A percentile compares a stretch with the other conserved stretches of the same genome.
Evolutionary conservation across 179 eudicot species (phyloP).

Genomic region (Beta macrorhiza): DNA sequence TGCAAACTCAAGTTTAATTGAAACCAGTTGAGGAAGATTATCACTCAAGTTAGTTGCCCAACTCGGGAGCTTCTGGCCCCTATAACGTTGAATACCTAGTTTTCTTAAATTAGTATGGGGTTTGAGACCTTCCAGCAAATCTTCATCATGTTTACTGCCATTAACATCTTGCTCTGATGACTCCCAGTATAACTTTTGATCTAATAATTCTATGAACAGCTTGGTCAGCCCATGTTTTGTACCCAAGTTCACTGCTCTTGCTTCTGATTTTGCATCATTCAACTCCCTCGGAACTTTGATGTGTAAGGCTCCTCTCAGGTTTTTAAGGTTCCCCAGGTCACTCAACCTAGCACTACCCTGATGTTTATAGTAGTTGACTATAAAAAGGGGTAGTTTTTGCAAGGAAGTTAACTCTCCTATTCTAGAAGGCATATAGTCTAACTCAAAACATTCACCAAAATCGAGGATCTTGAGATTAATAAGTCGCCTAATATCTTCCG

Average conservation of each 20-base stretch:
- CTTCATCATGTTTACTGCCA: neutral
- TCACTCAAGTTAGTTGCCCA: slow-evolving; percentile 13
- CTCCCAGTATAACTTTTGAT: neutral
- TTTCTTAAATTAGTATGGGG: slow-evolving; percentile 22
- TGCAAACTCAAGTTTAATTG: neutral
- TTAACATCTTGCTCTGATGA: too few species aligned
- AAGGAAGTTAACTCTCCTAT: slow-evolving; percentile 27
- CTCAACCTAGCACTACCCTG: neutral
- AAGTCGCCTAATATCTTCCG: slow-evolving; percentile 17
- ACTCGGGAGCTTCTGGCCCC: slow-evolving; percentile 17
- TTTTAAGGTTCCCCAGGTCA: neutral
- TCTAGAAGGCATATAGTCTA: slow-evolving; percentile 26
- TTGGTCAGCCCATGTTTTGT: neutral
- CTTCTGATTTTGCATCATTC: neutral
- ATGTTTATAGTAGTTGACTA: neutral
- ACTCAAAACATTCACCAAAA: neutral
- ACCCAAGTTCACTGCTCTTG: neutral
- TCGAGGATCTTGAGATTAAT: slow-evolving; percentile 28
- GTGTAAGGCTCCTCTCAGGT: neutral
- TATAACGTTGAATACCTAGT: neutral
- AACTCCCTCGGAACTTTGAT: neutral
- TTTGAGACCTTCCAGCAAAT: slow-evolving; percentile 21
- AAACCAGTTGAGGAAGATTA: slow-evolving; percentile 28
- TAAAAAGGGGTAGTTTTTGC: slow-evolving; percentile 22
- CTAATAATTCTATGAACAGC: neutral